Conservation (phyloP, 2,329 filamentous ascomycete genomes). For the Colletotrichum tofieldiae region DNA sequence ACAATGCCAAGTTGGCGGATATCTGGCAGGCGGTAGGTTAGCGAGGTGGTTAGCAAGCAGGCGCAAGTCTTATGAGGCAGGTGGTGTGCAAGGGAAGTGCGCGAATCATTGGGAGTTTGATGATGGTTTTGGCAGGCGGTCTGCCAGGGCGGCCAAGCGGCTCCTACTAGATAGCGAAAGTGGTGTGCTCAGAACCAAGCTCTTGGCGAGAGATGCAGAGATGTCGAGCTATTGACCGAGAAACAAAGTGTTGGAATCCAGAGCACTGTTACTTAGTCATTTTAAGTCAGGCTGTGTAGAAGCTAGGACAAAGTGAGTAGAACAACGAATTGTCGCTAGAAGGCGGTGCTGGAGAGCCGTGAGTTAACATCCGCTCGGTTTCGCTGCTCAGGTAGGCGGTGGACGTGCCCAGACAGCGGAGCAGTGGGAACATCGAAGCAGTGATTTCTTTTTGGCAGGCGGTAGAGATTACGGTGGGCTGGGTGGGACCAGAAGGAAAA, state of each 20-base stretch:
- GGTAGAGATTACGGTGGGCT: background rate
- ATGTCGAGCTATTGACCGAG: background rate
- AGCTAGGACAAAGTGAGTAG: background rate
- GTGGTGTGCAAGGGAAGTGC: background rate
- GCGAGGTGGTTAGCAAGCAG: background rate
- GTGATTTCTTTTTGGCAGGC: background rate
- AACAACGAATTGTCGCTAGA: background rate
- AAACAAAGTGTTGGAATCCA: background rate
- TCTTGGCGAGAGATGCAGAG: background rate
- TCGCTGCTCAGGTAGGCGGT: background rate
- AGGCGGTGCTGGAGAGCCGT: background rate
- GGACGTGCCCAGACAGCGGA: background rate
- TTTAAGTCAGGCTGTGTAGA: background rate
- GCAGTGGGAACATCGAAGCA: background rate
- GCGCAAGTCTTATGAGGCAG: background rate
- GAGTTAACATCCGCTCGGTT: background rate
- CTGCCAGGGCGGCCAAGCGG: background rate
- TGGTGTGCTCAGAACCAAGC: background rate
- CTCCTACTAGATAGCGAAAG: background rate
- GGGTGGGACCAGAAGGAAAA: background rate
- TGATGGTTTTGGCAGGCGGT: background rate
- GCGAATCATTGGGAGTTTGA: background rate
- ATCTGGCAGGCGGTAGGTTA: background rate
- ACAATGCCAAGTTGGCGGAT: background rate
- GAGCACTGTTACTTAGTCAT: background rate